Base-by-base conservation (phyloP, 2,329 filamentous ascomycete species). In the Ascocoryne sarcoides region DNA sequence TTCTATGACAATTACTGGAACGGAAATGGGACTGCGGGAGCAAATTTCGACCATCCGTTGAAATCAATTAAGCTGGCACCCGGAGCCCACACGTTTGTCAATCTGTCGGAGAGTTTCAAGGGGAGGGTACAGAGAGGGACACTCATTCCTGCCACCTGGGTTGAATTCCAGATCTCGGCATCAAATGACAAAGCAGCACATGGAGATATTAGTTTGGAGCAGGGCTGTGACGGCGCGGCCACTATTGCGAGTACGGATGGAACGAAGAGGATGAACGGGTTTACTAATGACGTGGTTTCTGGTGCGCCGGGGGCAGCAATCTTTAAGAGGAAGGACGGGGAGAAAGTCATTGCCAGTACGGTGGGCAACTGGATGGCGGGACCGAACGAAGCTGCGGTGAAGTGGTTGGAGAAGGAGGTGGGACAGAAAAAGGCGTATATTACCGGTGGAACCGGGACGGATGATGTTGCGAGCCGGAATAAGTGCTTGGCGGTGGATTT, bases 1-100 rank as follows among this genome's bases (percentile, higher is more conserved):
- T 65, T 66, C 57, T 65, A 60, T 52, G 52, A 65, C 42, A 66
- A 65, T 51, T 59, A 59, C 52, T 63, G 60, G 61, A 64, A 66
- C 47, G 63, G 62, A 38, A 56, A 62, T 47, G 62, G 62, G 31
- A 53, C 47, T 10, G 62, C 56, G 3, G 62, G 60, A 3, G 58
- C 62, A 17, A 65, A 65, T 52, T 65, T 65, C 43, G 59, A 65
- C 53, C 49, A 61, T 32, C 61, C 62, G 4, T 47, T 61, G 4
- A 63, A 60, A 44, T 44, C 57, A 21, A 53, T 62, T 31, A 55
- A 56, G 5, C 44, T 66, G 5, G 47, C 45, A 10, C 52, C 62
- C 10, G 56, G 58, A 21, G 44, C 51, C 31, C 54, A 51, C 12
- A 47, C 53, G 7, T 57, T 60, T 45, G 59, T 65, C 12, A 33